phyloP scores from a whole-genome alignment of 768 basidiomycete species.

The Boletellus emodensis region DNA sequence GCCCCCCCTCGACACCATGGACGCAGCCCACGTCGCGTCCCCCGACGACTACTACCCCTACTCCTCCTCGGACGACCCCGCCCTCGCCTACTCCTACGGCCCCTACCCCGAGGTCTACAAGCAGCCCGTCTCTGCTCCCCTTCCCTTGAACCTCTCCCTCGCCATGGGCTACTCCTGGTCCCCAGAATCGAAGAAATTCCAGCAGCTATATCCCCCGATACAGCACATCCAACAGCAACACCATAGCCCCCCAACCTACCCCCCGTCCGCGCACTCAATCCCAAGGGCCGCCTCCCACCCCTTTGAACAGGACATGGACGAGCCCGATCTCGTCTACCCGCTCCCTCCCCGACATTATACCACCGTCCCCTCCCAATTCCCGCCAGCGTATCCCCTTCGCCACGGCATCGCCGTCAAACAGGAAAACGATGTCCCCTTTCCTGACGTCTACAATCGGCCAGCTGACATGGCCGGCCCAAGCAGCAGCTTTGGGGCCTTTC shows the following conservation, averaged over 20 bases:
- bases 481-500: slow-evolving; percentile 19
- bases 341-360: slow-evolving; percentile 24
- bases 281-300: slow-evolving; percentile 16
- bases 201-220: slow-evolving; percentile 33
- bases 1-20: slow-evolving; percentile 33
- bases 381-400: slow-evolving; percentile 21
- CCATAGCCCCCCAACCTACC: slow-evolving; percentile 20
- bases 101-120: slow-evolving; percentile 28
- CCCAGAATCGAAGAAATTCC: slow-evolving; percentile 32
- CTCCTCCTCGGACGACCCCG: slow-evolving; percentile 22
- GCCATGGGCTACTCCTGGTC: slow-evolving; percentile 33
- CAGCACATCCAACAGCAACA: slow-evolving; percentile 28
- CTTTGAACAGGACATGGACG: slow-evolving; percentile 27
- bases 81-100: slow-evolving; percentile 20
- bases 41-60: slow-evolving; percentile 30
- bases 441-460: slow-evolving; percentile 25
- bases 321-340: slow-evolving; percentile 23
- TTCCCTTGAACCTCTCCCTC: slow-evolving; percentile 30
- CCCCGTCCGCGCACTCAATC: slow-evolving; percentile 10
- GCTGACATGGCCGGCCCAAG: slow-evolving; percentile 23
- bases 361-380: slow-evolving; percentile 18
- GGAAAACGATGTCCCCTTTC: slow-evolving; percentile 24
- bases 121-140: slow-evolving; percentile 31
- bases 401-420: slow-evolving; percentile 25
- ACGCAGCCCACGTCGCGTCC: slow-evolving; percentile 23